Evolutionary conservation across 371 early-diverging fungal species (phyloP), one percentile per base, ranked within the genome.

Genomic region (Rhizopus arrhizus): DNA sequence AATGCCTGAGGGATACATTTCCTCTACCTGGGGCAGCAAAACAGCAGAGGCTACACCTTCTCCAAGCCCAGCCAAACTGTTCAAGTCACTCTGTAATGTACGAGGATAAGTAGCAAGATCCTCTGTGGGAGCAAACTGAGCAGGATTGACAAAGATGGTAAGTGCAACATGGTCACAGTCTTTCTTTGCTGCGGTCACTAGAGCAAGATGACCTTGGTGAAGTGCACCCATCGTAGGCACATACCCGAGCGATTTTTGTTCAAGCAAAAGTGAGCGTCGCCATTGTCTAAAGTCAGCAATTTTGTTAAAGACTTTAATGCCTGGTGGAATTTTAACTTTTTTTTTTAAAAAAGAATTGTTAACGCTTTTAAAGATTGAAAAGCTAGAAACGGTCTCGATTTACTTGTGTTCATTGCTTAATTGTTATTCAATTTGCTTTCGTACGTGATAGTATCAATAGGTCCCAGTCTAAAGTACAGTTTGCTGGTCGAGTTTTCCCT

Each of bases 121-220:
- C 73, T 98, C 98, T 56, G 88, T 86, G 0, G 97, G 97, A 1
- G 96, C 95, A 69, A 98, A 98, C 66, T 98, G 98, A 4, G 97
- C 91, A 15, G 98, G 98, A 64, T 98, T 98, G 28, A 98, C 98
- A 78, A 96, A 98, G 52, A 98, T 92, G 47, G 90, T 88, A 29
- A 94, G 80, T 0, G 93, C 89, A 5, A 94, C 92, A 15, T 75
- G 64, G 54, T 90, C 88, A 72, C 88, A 87, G 28, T 81, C 65
- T 47, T 71, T 12, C 7, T 80, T 75, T 0, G 95, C 94, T 9
- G 68, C 66, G 32, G 74, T 60, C 9, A 90, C 91, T 80, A 96
- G 82, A 15, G 75, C 70, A 41, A 95, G 68, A 65, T 98, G 97
- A 4, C 97, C 97, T 4, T 82, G 81, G 67, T 98, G 97, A 28